Conservation (phyloP, 2,329 filamentous ascomycete species). For the Microcyclosporella mali region DNA sequence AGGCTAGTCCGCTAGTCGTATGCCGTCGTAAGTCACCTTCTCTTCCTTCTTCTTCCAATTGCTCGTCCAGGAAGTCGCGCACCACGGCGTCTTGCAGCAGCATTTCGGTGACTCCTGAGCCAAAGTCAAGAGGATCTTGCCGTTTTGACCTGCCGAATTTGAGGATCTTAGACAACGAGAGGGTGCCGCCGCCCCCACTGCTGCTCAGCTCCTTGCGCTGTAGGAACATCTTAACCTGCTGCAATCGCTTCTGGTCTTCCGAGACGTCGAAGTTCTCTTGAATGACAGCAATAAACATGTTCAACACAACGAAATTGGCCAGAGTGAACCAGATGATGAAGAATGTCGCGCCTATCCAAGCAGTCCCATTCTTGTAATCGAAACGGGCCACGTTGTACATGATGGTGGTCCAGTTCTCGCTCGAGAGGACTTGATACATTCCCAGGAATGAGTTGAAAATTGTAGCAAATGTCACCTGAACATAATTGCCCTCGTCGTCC, state of each 20-base stretch:
- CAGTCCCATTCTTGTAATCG: conserved; percentile 60
- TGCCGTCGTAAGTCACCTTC: conserved; percentile 12
- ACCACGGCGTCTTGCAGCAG: conserved; percentile 93
- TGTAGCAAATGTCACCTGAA: conserved; percentile 72
- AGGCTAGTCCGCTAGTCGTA: conserved; percentile 11
- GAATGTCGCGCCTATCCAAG: conserved; percentile 89
- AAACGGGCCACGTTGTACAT: conserved; percentile 74
- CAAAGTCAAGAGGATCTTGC: conserved; percentile 84
- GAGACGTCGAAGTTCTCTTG: conserved; percentile 99
- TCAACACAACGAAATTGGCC: conserved; percentile 89
- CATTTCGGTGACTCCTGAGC: conserved; percentile 90
- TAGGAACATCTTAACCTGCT: conserved; percentile 92
- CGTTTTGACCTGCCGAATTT: conserved; percentile 57
- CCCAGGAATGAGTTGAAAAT: conserved; percentile 95
- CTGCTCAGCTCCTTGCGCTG: conserved; percentile 79
- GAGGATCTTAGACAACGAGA: conserved; percentile 63
- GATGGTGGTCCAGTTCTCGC: conserved; percentile 89
- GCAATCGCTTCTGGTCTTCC: conserved; percentile 93
- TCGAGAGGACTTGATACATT: conserved; percentile 96
- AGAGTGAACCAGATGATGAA: conserved; percentile 94
- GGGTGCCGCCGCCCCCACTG: conserved; percentile 57
- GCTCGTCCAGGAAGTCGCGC: conserved; percentile 84
- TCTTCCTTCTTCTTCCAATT: conserved; percentile 33
- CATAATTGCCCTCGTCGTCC: conserved; percentile 56
- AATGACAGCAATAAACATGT: conserved; percentile 99